phyloP scores from a whole-genome alignment of 805 yeast species.

The Lachancea sp. region DNA sequence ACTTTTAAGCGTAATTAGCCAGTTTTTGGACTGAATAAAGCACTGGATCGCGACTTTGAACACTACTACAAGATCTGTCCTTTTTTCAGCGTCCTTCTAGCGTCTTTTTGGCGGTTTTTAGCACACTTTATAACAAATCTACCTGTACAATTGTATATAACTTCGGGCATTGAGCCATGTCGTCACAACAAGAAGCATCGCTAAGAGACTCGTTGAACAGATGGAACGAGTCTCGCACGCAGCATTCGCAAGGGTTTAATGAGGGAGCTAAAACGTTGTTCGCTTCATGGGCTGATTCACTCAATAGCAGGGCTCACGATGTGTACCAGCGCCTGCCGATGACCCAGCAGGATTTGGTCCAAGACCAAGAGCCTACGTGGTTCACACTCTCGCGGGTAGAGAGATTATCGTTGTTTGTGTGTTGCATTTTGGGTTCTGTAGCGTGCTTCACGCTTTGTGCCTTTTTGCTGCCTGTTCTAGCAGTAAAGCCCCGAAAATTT shows the following conservation, averaged over 20 bases:
- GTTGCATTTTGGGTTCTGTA: slow-evolving; percentile 69
- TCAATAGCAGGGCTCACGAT: slow-evolving; percentile 41
- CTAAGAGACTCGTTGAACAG: slow-evolving; percentile 37
- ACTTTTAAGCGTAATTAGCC: neutral
- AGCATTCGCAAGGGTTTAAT: slow-evolving; percentile 23
- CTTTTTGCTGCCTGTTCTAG: slow-evolving; percentile 80
- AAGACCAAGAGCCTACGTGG: slow-evolving; percentile 67
- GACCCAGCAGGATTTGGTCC: slow-evolving; percentile 44
- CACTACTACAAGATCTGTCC: neutral
- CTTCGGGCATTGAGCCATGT: too few species aligned
- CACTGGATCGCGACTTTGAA: too few species aligned
- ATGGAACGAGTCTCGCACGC: slow-evolving; percentile 33
- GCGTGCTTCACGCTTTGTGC: slow-evolving; percentile 79
- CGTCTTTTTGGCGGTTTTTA: neutral
- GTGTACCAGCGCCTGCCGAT: slow-evolving; percentile 63
- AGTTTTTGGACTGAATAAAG: neutral
- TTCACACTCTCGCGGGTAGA: slow-evolving; percentile 71
- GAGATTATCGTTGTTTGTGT: slow-evolving; percentile 66
- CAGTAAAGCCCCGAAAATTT: slow-evolving; percentile 84
- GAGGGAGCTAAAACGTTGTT: slow-evolving; percentile 35
- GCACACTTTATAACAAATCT: neutral
- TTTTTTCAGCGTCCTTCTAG: neutral
- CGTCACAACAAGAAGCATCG: slow-evolving; percentile 17
- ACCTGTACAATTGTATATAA: too few species aligned
- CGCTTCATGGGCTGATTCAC: slow-evolving; percentile 35